Conservation (phyloP, 2,329 filamentous ascomycete genomes). For the Cucurbitaria berberidis region DNA sequence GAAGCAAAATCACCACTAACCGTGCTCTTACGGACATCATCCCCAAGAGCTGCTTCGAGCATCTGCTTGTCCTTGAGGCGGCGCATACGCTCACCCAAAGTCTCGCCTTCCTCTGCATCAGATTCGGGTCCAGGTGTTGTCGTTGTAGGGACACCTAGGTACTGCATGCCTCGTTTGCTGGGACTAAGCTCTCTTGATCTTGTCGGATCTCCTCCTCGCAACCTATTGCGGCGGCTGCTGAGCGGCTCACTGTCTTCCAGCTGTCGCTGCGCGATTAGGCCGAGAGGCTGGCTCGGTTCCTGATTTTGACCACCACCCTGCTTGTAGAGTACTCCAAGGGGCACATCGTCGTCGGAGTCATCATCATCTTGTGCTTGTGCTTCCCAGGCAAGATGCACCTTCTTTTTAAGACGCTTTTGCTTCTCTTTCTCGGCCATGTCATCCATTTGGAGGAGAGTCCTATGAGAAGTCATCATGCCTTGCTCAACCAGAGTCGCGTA, state of each 20-base stretch:
- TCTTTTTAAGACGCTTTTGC: slow-evolving; percentile 73
- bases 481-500: slow-evolving; percentile 68
- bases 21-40: slow-evolving; percentile 54
- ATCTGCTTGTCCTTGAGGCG: slow-evolving; percentile 67
- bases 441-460: slow-evolving; percentile 88
- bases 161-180: slow-evolving; percentile 24
- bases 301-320: slow-evolving; percentile 49
- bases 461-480: slow-evolving; percentile 71
- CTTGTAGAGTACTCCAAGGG: slow-evolving; percentile 77
- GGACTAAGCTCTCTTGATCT: slow-evolving; percentile 35
- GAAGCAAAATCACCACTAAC: slow-evolving; percentile 71
- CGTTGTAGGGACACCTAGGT: slow-evolving; percentile 31
- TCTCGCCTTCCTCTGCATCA: slow-evolving; percentile 62
- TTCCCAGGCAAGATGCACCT: slow-evolving; percentile 91
- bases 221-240: slow-evolving; percentile 74
- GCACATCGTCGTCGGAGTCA: slow-evolving; percentile 76
- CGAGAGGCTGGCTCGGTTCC: slow-evolving; percentile 68
- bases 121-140: slow-evolving; percentile 36
- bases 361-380: slow-evolving; percentile 58
- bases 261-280: slow-evolving; percentile 79
- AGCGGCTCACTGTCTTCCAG: slow-evolving; percentile 93
- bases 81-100: slow-evolving; percentile 68
- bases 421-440: slow-evolving; percentile 86
- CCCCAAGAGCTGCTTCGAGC: slow-evolving; percentile 51
- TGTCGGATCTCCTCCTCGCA: slow-evolving; percentile 67